Evolutionary conservation across 345 rosid species (phyloP).

Genomic region (Camelina sativa): DNA sequence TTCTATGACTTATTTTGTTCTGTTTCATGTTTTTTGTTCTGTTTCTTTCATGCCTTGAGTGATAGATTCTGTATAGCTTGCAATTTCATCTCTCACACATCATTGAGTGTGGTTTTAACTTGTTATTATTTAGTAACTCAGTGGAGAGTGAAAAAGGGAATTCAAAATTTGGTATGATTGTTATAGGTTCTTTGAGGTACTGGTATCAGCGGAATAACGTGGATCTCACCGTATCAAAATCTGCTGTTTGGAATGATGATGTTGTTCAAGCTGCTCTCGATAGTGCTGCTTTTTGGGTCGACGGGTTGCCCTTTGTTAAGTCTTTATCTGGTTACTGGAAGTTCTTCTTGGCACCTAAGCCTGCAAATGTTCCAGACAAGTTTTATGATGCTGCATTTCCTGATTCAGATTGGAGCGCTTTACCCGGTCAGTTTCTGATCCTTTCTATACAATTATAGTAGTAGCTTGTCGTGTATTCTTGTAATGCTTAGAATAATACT

Average conservation of each 20-base stretch:
- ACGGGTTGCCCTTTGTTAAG: constrained; percentile 78
- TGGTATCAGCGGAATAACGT: constrained; percentile 86
- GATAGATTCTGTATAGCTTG: constrained; percentile 15
- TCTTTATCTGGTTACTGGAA: constrained; percentile 93
- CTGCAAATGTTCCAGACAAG: constrained; percentile 63
- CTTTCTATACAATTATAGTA: not conserved
- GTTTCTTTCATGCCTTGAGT: too few relatives aligned
- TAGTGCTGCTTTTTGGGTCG: constrained; percentile 78
- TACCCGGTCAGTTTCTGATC: constrained; percentile 64
- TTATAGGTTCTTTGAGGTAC: constrained; percentile 73
- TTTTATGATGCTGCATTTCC: constrained; percentile 61
- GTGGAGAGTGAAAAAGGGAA: constrained; percentile 7
- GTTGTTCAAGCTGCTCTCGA: constrained; percentile 76
- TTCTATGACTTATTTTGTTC: too few relatives aligned
- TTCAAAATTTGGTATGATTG: constrained; percentile 6
- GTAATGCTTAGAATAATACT: not conserved
- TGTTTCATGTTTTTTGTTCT: too few relatives aligned
- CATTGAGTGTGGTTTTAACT: constrained; percentile 11
- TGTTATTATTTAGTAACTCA: not conserved
- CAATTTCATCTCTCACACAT: not conserved
- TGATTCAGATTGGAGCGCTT: constrained; percentile 76
- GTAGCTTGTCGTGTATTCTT: not conserved
- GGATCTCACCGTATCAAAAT: constrained; percentile 60
- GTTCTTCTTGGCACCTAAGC: constrained; percentile 74
- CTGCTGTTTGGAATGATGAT: constrained; percentile 93